Conservation (phyloP, 139 green algal species). For the Chlamydomonas applanata region DNA sequence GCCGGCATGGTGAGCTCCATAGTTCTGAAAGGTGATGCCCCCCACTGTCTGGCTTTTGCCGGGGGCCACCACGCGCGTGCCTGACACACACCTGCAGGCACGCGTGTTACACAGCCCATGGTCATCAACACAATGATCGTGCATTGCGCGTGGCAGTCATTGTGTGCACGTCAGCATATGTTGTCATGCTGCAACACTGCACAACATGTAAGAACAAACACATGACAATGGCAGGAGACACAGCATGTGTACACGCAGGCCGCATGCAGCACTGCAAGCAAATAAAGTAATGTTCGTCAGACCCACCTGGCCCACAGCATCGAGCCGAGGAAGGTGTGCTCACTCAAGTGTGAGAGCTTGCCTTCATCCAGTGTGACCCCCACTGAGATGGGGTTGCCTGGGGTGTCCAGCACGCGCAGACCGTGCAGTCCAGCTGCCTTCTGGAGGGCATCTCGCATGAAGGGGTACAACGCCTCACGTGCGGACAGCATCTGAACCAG, state of each 20-base stretch:
- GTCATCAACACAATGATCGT: background rate
- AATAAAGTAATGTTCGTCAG: background rate
- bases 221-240: background rate
- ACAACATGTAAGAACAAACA: background rate
- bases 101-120: background rate
- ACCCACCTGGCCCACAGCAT: constrained; percentile 77
- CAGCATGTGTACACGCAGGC: background rate
- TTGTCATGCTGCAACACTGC: no score
- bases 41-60: constrained; percentile 62
- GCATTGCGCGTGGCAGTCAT: background rate
- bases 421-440: constrained; percentile 47
- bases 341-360: background rate
- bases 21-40: constrained; percentile 72
- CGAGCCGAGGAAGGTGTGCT: constrained; percentile 68
- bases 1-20: constrained; percentile 64
- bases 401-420: constrained; percentile 76
- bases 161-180: background rate
- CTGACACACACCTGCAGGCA: constrained; percentile 69
- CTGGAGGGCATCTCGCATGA: constrained; percentile 47
- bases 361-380: constrained; percentile 70
- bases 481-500: constrained; percentile 52
- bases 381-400: constrained; percentile 89
- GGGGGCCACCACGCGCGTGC: constrained; percentile 71
- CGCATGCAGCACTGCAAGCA: no score
- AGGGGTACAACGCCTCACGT: constrained; percentile 66